phyloP scores from a whole-genome alignment of 495 filamentous ascomycete genomes.

The Hypoxylon crocopeplum region DNA sequence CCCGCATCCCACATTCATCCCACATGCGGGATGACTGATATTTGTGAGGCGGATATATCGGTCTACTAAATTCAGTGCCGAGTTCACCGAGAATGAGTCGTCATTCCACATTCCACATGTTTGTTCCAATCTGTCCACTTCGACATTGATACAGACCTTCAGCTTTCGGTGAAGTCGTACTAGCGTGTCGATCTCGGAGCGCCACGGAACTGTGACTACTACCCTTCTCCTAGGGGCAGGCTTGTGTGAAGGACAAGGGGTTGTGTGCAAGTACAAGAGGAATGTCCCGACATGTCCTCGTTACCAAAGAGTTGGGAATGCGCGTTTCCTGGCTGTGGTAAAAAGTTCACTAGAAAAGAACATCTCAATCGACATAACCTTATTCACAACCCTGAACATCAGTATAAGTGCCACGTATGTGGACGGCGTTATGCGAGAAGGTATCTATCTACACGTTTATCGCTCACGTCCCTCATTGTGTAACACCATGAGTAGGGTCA shows the following conservation, averaged over 20 bases:
- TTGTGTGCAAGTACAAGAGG: background rate
- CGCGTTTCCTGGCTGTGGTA: constrained; percentile 25
- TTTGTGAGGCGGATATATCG: constrained; percentile 5
- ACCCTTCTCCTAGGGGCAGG: background rate
- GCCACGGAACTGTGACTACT: no score
- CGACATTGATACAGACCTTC: no score
- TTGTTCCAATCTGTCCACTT: background rate
- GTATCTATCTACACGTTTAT: constrained; percentile 8
- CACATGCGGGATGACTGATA: constrained; percentile 20
- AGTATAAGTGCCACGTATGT: constrained; percentile 33
- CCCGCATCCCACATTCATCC: constrained; percentile 24
- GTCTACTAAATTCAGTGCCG: constrained; percentile 4
- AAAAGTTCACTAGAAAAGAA: constrained; percentile 32
- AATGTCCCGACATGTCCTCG: constrained; percentile 21
- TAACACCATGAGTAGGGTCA: background rate
- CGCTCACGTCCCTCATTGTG: no score
- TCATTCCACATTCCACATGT: constrained; percentile 1
- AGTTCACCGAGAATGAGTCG: constrained; percentile 10
- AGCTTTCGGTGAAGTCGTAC: no score
- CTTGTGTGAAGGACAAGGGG: constrained; percentile 1
- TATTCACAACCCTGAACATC: constrained; percentile 21
- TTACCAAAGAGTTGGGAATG: constrained; percentile 20
- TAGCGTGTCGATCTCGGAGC: no score
- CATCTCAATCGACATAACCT: constrained; percentile 33
- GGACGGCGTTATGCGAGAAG: constrained; percentile 32